phyloP scores from a whole-genome alignment of 768 basidiomycete species.

The Suillus fuscotomentosus region DNA sequence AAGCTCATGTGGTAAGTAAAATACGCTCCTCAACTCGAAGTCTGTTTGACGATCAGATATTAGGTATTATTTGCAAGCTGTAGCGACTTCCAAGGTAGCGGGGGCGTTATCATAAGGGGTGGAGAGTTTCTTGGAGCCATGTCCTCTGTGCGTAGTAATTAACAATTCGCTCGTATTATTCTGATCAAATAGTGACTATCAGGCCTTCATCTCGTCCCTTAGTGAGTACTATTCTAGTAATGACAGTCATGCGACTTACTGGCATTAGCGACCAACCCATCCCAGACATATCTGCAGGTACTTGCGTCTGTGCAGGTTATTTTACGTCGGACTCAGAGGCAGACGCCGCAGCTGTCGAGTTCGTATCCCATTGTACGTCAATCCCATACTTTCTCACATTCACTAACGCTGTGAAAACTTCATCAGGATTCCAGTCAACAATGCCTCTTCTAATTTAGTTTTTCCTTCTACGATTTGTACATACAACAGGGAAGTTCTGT shows the following conservation, averaged over 20 bases:
- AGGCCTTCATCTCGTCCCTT: slow-evolving; percentile 3
- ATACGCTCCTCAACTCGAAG: neutral
- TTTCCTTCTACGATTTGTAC: neutral
- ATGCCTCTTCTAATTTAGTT: neutral
- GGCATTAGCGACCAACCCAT: neutral
- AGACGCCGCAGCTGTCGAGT: slow-evolving; percentile 2
- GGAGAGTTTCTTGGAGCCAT: slow-evolving; percentile 4
- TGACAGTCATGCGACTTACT: slow-evolving; percentile 2
- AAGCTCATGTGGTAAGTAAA: neutral
- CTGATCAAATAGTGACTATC: neutral
- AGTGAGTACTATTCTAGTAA: neutral
- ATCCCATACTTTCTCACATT: neutral
- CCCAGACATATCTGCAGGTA: neutral
- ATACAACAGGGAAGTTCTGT: neutral
- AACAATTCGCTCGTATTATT: too few species aligned
- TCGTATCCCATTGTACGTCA: neutral
- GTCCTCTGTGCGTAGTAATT: neutral
- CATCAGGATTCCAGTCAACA: neutral
- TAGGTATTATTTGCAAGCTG: slow-evolving; percentile 1
- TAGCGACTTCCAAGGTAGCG: neutral
- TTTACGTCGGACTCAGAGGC: neutral
- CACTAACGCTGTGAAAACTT: neutral
- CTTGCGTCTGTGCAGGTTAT: neutral
- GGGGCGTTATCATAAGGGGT: neutral
- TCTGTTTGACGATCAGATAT: neutral